Conservation (phyloP, 2,329 filamentous ascomycete species). For the Fusarium guadeloupense region DNA sequence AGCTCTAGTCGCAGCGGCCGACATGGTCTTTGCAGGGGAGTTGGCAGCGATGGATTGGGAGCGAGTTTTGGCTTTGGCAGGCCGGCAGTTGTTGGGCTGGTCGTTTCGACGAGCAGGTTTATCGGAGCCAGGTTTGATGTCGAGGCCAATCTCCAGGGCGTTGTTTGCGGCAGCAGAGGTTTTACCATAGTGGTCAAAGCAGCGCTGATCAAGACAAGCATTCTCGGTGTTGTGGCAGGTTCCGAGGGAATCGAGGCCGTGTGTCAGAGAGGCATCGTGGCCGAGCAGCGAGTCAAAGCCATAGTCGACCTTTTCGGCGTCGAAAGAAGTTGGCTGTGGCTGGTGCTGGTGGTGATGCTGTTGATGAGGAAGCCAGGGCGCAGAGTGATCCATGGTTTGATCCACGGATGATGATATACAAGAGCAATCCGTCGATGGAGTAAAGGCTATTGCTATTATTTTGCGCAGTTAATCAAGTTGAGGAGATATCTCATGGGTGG, state of each 20-base stretch:
- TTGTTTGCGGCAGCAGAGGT: constrained; percentile 18
- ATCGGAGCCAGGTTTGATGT: constrained; percentile 15
- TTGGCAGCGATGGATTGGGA: constrained; percentile 17
- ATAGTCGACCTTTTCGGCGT: constrained; percentile 44
- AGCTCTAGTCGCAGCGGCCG: constrained; percentile 15
- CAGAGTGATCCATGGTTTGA: constrained; percentile 35
- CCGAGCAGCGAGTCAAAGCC: constrained; percentile 44
- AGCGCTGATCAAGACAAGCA: constrained; percentile 46
- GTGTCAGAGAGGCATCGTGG: constrained; percentile 37
- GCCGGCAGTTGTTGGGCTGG: constrained; percentile 11
- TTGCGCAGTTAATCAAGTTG: not conserved
- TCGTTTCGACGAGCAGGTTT: not conserved
- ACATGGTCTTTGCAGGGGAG: constrained; percentile 19
- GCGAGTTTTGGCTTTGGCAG: constrained; percentile 17
- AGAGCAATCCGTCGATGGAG: constrained; percentile 9
- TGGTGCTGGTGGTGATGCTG: no score
- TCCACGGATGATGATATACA: constrained; percentile 7
- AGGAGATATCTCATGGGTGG: constrained; percentile 16
- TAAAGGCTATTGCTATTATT: constrained; percentile 14
- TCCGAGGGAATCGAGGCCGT: constrained; percentile 41
- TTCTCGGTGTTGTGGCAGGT: constrained; percentile 46
- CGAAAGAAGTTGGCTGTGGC: constrained; percentile 36
- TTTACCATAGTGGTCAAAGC: constrained; percentile 39
- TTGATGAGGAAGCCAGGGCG: constrained; percentile 32
- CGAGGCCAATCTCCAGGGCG: constrained; percentile 30